Base-by-base conservation (phyloP, 2,329 filamentous ascomycete genomes). In the Gyromitra esculenta region DNA sequence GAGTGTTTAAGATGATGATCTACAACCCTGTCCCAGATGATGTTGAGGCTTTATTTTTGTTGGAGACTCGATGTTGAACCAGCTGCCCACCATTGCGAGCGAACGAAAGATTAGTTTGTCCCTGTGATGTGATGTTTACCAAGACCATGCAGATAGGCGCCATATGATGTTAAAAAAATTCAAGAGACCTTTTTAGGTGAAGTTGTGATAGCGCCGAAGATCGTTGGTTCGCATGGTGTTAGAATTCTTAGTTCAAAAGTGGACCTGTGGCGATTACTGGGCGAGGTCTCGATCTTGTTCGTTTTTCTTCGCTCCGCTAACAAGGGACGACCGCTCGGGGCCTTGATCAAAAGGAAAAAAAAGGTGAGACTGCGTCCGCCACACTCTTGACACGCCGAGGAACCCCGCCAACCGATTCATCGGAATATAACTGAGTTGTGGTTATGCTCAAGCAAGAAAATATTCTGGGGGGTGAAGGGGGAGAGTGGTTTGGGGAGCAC, bases 331-430 rank as follows among this genome's bases (percentile, higher is more conserved):
- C 70, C 75, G 71, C 75, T 75, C 60, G 66, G 71, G 75, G 70
- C 71, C 64, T 74, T 69, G 37, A 71, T 57, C 65, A 70, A 75
- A 71, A 75, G 50, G 18, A 71, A 60, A 21, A 65, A 60, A 73
- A 77, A 65, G 50, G 64, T 69, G 70, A 77, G 70, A 77, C 75
- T 75, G 75, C 71, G 70, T 77, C 75, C 75, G 75, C 75, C 75
- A 77, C 75, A 77, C 75, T 74, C 65, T 70, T 77, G 75, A 77
- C 74, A 76, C 56, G 59, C 75, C 67, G 75, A 77, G 71, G 72
- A 77, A 77, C 76, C 73, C 77, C 77, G 77, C 77, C 77, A 78
- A 78, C 77, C 77, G 75, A 77, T 78, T 78, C 77, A 78, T 78
- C 75, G 77, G 77, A 68, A 77, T 54, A 70, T 69, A 72, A 73